phyloP scores from a whole-genome alignment of 352 stramenopile species.

The Globisporangium viniferum region DNA sequence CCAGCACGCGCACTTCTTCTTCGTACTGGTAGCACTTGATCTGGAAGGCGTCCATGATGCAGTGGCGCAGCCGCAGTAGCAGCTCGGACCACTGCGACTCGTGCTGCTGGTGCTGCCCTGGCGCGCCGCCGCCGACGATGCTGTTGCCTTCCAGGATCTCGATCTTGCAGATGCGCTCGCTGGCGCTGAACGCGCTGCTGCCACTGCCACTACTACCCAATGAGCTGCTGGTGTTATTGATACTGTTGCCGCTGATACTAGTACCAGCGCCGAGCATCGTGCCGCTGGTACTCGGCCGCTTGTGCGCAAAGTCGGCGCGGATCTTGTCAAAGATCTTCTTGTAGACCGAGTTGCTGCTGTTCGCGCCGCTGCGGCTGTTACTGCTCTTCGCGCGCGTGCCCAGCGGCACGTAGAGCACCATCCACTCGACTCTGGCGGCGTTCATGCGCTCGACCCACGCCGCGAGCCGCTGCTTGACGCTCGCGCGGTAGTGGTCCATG shows the following conservation, averaged over 20 bases:
- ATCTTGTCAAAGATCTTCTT: constrained; percentile 80
- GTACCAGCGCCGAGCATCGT: constrained; percentile 15
- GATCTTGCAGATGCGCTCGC: constrained; percentile 81
- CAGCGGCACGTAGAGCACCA: constrained; percentile 84
- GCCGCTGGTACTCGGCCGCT: constrained; percentile 21
- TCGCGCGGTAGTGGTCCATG: constrained; percentile 61
- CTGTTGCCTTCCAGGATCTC: constrained; percentile 73
- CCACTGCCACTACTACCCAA: constrained; percentile 7
- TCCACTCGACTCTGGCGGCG: constrained; percentile 60
- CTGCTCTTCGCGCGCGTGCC: constrained; percentile 60
- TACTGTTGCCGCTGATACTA: neutral
- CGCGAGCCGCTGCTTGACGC: constrained; percentile 41
- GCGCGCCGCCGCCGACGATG: constrained; percentile 38
- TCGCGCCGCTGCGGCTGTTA: constrained; percentile 28
- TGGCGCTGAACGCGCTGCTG: constrained; percentile 7
- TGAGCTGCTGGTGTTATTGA: neutral
- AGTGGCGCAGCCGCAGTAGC: constrained; percentile 57
- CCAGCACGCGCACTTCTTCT: constrained; percentile 58
- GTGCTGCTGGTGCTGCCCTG: constrained; percentile 66
- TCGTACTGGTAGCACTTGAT: constrained; percentile 79
- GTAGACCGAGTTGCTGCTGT: constrained; percentile 42
- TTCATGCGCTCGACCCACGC: constrained; percentile 78
- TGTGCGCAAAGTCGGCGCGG: constrained; percentile 53
- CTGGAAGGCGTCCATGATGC: constrained; percentile 84
- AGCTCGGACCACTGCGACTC: constrained; percentile 80